Percentiles rank a stretch among this genome's conserved stretches.
These are phyloP conservation scores for Nakaseomyces sp. DNA, from an alignment of 1,139 yeast species.

Conservation along the genomic window DNA sequence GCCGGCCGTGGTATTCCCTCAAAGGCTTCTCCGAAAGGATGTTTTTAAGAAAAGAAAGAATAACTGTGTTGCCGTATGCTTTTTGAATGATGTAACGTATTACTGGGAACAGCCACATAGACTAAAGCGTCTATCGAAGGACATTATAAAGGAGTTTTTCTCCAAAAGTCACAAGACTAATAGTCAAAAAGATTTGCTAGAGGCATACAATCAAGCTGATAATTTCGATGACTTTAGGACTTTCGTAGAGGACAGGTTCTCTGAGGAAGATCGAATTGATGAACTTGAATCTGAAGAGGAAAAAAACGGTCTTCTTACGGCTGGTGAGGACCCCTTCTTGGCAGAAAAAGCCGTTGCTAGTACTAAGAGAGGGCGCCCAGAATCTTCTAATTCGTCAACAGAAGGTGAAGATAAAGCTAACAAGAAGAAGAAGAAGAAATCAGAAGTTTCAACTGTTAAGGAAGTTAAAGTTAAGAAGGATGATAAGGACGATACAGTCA, in stretches of 20 bases:
- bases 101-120: slow-evolving; percentile 31
- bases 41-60: slow-evolving; percentile 24
- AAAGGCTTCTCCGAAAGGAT: slow-evolving; percentile 26
- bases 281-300: slow-evolving; percentile 18
- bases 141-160: slow-evolving; percentile 16
- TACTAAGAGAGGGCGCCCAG: not conserved
- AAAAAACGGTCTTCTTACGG: slow-evolving; percentile 11
- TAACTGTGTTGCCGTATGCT: slow-evolving; percentile 31
- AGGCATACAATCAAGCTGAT: slow-evolving; percentile 27
- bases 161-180: slow-evolving; percentile 12
- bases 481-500: not conserved
- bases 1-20: slow-evolving; percentile 35
- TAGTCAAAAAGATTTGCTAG: slow-evolving; percentile 20
- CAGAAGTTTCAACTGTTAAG: not conserved
- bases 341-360: slow-evolving; percentile 11
- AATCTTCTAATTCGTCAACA: not conserved
- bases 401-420: not conserved
- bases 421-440: not conserved
- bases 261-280: slow-evolving; percentile 21
- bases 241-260: slow-evolving; percentile 22
- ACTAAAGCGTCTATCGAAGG: slow-evolving; percentile 18
- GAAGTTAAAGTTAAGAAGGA: not conserved
- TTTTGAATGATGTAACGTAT: slow-evolving; percentile 32
- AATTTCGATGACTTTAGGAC: slow-evolving; percentile 20
- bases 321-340: slow-evolving; percentile 28